phyloP scores from a whole-genome alignment of 2,329 filamentous ascomycete genomes.

The Phialophora tarda region DNA sequence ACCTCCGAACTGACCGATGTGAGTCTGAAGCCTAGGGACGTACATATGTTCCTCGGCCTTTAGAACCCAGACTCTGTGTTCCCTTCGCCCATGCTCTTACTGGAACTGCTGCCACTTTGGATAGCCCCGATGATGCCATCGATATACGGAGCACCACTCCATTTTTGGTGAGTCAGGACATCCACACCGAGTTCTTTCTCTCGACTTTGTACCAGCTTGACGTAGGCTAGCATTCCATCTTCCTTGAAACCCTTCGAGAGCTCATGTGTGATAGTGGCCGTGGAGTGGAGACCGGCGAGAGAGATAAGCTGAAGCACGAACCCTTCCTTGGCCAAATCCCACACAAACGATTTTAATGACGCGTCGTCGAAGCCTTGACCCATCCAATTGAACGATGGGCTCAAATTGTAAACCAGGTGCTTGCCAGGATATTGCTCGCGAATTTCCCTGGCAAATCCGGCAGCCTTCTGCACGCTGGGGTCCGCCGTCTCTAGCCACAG shows the following conservation, averaged over 20 bases:
- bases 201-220: slow-evolving; percentile 84
- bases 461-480: slow-evolving; percentile 78
- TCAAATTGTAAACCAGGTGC: slow-evolving; percentile 94
- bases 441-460: slow-evolving; percentile 76
- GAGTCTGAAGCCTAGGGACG: background rate
- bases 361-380: slow-evolving; percentile 85
- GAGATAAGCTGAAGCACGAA: slow-evolving; percentile 70
- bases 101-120: slow-evolving; percentile 86
- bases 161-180: slow-evolving; percentile 92
- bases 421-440: slow-evolving; percentile 73
- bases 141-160: slow-evolving; percentile 74
- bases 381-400: slow-evolving; percentile 99
- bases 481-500: slow-evolving; percentile 97
- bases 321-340: slow-evolving; percentile 91
- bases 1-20: background rate
- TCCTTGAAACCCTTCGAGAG: slow-evolving; percentile 81
- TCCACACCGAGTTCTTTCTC: slow-evolving; percentile 93
- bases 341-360: slow-evolving; percentile 87
- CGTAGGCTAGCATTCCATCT: slow-evolving; percentile 96
- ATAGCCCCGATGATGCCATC: slow-evolving; percentile 90
- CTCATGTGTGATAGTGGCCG: slow-evolving; percentile 71
- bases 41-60: background rate
- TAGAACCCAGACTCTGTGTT: slow-evolving; percentile 72
- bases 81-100: slow-evolving; percentile 91
- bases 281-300: slow-evolving; percentile 67